phyloP scores from a whole-genome alignment of 352 stramenopile species.

The Lagenidium giganteum region DNA sequence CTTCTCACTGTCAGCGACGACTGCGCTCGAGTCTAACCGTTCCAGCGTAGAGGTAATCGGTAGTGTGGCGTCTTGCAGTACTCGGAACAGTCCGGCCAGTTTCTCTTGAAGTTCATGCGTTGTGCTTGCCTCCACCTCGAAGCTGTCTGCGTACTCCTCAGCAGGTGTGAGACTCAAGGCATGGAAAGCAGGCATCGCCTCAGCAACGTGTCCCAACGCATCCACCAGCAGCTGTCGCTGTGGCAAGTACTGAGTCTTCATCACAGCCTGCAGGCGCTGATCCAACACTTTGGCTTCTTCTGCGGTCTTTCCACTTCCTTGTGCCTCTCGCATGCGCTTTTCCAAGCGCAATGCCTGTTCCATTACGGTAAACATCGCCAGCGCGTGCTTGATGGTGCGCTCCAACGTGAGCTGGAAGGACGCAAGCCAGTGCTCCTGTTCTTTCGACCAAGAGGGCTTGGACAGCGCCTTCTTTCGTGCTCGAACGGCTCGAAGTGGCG shows the following conservation, averaged over 20 bases:
- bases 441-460: conserved; percentile 4
- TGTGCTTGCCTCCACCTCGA: not conserved
- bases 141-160: not conserved
- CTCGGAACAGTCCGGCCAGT: conserved; percentile 3
- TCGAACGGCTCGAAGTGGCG: conserved; percentile 12
- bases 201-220: not conserved
- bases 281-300: conserved; percentile 75
- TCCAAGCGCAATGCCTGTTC: conserved; percentile 48
- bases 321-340: conserved; percentile 34
- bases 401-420: not conserved
- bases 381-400: not conserved
- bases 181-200: not conserved
- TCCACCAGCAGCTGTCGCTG: conserved; percentile 4
- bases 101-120: not conserved
- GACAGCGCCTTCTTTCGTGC: conserved; percentile 5
- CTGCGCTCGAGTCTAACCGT: too few species aligned
- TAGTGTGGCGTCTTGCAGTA: not conserved
- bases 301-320: conserved; percentile 39
- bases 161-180: not conserved
- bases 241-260: conserved; percentile 17
- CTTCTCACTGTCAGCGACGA: too few species aligned
- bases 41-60: too few species aligned
- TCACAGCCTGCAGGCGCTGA: conserved; percentile 31
- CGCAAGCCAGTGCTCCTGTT: not conserved
- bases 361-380: conserved; percentile 16